phyloP scores from a whole-genome alignment of 495 filamentous ascomycete species.

The Penicillium herquei region DNA sequence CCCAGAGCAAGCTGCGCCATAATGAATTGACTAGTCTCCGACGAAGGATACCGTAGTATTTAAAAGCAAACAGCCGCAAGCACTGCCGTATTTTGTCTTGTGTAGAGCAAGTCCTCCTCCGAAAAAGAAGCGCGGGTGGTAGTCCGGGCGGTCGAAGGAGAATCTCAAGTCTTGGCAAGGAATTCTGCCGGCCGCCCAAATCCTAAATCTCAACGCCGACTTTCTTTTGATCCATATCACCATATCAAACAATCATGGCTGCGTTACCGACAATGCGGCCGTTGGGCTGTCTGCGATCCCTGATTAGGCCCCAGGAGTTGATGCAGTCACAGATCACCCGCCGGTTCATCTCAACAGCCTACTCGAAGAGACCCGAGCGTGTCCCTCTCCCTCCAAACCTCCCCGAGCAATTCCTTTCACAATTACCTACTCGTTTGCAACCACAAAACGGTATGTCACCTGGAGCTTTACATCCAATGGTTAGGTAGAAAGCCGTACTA shows the following conservation, averaged over 20 bases:
- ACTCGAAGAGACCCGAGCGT: constrained; percentile 35
- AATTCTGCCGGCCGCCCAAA: constrained; percentile 41
- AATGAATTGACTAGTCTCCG: background rate
- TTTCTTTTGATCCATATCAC: constrained; percentile 23
- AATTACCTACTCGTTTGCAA: constrained; percentile 39
- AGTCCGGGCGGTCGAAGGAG: constrained; percentile 10
- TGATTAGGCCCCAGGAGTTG: constrained; percentile 43
- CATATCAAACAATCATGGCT: constrained; percentile 50
- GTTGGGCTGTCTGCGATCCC: constrained; percentile 64
- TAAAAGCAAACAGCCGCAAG: background rate
- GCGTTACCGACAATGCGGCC: constrained; percentile 58
- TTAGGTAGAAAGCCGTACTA: background rate
- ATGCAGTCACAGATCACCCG: constrained; percentile 40
- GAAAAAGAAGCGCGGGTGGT: constrained; percentile 1
- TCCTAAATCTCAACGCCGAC: constrained; percentile 33
- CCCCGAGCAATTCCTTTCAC: constrained; percentile 41
- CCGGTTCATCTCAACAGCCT: constrained; percentile 42
- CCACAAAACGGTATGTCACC: constrained; percentile 32
- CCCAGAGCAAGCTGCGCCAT: constrained; percentile 44
- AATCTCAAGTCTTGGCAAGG: constrained; percentile 36
- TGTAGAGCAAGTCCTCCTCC: background rate
- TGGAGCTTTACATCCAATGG: background rate
- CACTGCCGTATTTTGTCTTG: background rate
- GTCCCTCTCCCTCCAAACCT: constrained; percentile 41
- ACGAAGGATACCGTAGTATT: background rate